These are phyloP conservation scores for Beauveria caledonica DNA, from an alignment of 2,329 filamentous ascomycete genomes.

Conservation along the genomic window DNA sequence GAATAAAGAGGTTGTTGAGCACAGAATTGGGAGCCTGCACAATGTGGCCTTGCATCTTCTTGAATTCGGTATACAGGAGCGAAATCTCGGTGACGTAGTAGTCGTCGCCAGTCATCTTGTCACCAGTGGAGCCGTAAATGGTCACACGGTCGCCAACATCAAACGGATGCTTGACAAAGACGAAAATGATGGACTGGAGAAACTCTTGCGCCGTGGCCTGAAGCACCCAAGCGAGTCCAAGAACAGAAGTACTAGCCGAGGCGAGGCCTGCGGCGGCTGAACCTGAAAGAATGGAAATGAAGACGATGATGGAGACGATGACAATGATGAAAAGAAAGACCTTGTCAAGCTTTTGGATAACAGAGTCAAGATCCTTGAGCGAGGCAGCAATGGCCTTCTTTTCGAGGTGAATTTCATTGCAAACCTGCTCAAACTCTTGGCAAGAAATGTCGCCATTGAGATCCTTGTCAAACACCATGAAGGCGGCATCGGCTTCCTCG, in stretches of 20 bases:
- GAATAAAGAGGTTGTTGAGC: conserved; percentile 85
- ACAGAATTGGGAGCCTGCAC: conserved; percentile 94
- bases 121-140: conserved; percentile 82
- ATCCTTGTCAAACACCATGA: conserved; percentile 90
- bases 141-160: conserved; percentile 91
- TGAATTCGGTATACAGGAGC: conserved; percentile 91
- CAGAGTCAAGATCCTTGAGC: conserved; percentile 88
- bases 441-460: conserved; percentile 95
- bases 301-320: conserved; percentile 74
- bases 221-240: conserved; percentile 88
- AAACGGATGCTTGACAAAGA: conserved; percentile 95
- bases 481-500: conserved; percentile 83
- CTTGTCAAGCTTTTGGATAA: conserved; percentile 81
- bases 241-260: conserved; percentile 76
- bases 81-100: conserved; percentile 96
- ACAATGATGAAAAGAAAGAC: conserved; percentile 83
- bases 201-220: conserved; percentile 92
- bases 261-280: conserved; percentile 88
- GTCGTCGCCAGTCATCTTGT: conserved; percentile 72
- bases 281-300: conserved; percentile 81
- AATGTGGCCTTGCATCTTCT: conserved; percentile 96
- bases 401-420: conserved; percentile 89
- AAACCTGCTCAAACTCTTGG: conserved; percentile 87
- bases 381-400: conserved; percentile 93
- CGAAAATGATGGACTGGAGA: conserved; percentile 86